These are phyloP conservation scores for Cryptomeria japonica DNA, from an alignment of 75 land plant genomes.

Conservation along the genomic window DNA sequence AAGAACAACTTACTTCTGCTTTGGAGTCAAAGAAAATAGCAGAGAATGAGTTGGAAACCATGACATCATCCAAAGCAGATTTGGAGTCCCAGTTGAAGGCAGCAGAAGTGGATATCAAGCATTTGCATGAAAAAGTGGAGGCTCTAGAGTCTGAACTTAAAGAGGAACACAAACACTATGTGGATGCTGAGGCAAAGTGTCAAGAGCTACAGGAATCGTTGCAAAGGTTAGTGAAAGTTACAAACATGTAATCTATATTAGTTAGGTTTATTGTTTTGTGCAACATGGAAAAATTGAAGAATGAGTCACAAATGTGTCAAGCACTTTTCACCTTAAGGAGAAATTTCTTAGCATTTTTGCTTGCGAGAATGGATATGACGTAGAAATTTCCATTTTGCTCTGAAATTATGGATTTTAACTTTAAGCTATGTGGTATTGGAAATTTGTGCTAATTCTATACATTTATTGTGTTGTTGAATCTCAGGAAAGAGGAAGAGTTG, in stretches of 20 bases:
- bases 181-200: constrained; percentile 35
- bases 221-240: constrained; percentile 37
- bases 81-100: constrained; percentile 49
- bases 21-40: constrained; percentile 47
- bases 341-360: neutral
- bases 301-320: constrained; percentile 3
- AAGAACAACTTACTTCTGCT: constrained; percentile 47
- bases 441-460: neutral
- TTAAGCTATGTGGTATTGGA: neutral
- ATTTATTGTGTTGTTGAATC: neutral
- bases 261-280: neutral
- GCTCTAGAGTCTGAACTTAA: constrained; percentile 59
- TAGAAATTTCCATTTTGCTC: neutral
- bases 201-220: constrained; percentile 50
- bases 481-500: constrained; percentile 15
- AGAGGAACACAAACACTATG: constrained; percentile 43
- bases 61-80: constrained; percentile 57
- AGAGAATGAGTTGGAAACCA: constrained; percentile 63
- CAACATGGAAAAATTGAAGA: neutral
- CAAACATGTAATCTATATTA: constrained; percentile 16
- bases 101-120: constrained; percentile 39
- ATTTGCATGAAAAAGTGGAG: constrained; percentile 38
- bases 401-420: neutral
- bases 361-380: neutral
- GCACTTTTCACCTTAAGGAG: neutral